Percentiles rank a stretch among this genome's conserved stretches.
phyloP scores from a whole-genome alignment of 495 filamentous ascomycete genomes.

The Aspergillus carlsbadensis region DNA sequence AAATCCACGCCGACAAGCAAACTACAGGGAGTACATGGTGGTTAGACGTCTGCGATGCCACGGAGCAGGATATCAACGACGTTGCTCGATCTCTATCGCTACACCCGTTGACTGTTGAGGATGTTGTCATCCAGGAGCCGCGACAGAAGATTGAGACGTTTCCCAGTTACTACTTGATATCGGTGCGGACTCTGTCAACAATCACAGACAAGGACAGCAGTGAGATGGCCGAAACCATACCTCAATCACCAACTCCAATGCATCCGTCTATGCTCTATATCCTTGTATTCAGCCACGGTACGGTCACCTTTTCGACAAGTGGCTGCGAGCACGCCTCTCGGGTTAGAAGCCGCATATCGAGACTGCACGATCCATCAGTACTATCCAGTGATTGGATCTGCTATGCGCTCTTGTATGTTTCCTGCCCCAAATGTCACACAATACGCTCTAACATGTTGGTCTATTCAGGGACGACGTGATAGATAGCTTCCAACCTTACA shows the following conservation, averaged over 20 bases:
- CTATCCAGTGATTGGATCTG: constrained; percentile 95
- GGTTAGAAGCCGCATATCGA: constrained; percentile 79
- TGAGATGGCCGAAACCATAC: constrained; percentile 42
- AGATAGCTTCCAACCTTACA: constrained; percentile 82
- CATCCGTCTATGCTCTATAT: constrained; percentile 87
- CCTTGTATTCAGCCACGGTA: constrained; percentile 88
- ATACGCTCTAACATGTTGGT: constrained; percentile 17
- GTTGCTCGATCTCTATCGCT: constrained; percentile 82
- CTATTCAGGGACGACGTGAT: constrained; percentile 82
- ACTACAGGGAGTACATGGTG: constrained; percentile 70
- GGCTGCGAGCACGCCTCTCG: constrained; percentile 72
- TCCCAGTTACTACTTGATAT: constrained; percentile 89
- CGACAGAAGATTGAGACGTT: constrained; percentile 97
- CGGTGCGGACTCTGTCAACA: constrained; percentile 80
- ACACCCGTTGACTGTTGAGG: constrained; percentile 87
- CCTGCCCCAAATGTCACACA: neutral
- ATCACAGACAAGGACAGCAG: constrained; percentile 40
- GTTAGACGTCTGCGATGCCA: constrained; percentile 84
- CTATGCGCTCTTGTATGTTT: constrained; percentile 84
- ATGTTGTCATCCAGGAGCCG: constrained; percentile 84
- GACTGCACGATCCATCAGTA: constrained; percentile 80
- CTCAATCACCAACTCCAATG: constrained; percentile 45
- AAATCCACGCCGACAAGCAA: constrained; percentile 46
- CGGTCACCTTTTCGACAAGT: constrained; percentile 83
- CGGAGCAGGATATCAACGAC: constrained; percentile 74